Evolutionary conservation across 2,329 filamentous ascomycete genomes (phyloP).

Genomic region (Knoxdaviesia proteae): DNA sequence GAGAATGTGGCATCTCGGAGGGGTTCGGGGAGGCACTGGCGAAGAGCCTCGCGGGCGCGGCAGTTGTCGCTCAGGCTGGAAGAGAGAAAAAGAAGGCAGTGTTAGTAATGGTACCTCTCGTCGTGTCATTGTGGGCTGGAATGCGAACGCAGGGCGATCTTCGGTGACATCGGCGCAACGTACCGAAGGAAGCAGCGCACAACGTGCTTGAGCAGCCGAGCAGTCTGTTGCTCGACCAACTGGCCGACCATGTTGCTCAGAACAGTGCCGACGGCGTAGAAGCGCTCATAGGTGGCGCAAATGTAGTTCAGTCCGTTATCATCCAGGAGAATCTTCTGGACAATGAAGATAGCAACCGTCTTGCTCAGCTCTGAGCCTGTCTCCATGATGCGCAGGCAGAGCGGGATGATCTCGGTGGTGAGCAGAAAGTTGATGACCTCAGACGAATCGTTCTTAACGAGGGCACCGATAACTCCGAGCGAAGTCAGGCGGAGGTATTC

Average conservation of each 20-base stretch:
- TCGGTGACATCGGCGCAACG: constrained; percentile 10
- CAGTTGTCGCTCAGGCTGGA: constrained; percentile 82
- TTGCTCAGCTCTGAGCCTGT: constrained; percentile 96
- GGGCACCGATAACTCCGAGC: constrained; percentile 82
- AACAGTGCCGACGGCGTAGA: constrained; percentile 94
- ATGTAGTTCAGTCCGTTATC: constrained; percentile 96
- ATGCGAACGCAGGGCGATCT: neutral
- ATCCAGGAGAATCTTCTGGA: constrained; percentile 94
- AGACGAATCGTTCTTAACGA: constrained; percentile 96
- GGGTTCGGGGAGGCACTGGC: constrained; percentile 93
- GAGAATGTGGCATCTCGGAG: constrained; percentile 96
- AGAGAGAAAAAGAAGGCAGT: constrained; percentile 5
- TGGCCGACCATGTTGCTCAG: constrained; percentile 98
- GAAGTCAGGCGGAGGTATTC: constrained; percentile 94
- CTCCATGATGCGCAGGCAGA: constrained; percentile 97
- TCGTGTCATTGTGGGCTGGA: neutral
- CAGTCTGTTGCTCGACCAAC: constrained; percentile 92
- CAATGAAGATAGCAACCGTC: constrained; percentile 97
- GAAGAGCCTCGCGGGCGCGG: constrained; percentile 77
- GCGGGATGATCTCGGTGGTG: constrained; percentile 93
- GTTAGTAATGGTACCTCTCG: neutral
- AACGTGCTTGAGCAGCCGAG: constrained; percentile 87
- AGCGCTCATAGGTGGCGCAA: constrained; percentile 93
- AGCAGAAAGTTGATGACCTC: constrained; percentile 98
- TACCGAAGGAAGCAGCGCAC: constrained; percentile 91